Percentiles rank a stretch among this genome's conserved stretches.
Evolutionary conservation across 2,329 filamentous ascomycete genomes (phyloP).

Genomic region (Xylaria multiplex): DNA sequence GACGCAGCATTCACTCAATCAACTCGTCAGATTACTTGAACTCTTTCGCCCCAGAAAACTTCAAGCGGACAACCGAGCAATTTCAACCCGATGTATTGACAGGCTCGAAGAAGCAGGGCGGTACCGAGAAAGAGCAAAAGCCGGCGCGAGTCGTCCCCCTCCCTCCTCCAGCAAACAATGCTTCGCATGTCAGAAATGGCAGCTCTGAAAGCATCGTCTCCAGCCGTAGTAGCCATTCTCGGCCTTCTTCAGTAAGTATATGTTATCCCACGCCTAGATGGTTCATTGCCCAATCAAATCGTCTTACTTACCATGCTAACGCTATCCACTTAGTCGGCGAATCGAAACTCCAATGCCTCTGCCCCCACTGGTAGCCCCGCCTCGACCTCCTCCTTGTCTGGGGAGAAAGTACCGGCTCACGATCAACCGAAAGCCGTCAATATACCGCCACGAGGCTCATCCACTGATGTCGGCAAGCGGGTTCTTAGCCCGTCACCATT

Average conservation of each 20-base stretch:
- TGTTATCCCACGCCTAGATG: constrained; percentile 14
- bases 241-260: constrained; percentile 72
- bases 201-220: constrained; percentile 74
- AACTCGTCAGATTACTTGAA: constrained; percentile 59
- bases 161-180: constrained; percentile 44
- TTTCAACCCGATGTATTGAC: constrained; percentile 48
- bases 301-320: constrained; percentile 58
- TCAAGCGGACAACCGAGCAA: constrained; percentile 51
- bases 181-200: constrained; percentile 58
- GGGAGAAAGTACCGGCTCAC: constrained; percentile 59
- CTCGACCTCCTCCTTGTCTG: constrained; percentile 55
- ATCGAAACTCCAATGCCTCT: constrained; percentile 64
- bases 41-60: constrained; percentile 52
- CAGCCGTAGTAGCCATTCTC: constrained; percentile 66
- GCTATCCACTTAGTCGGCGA: constrained; percentile 63
- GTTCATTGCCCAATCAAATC: constrained; percentile 58
- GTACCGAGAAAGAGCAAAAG: constrained; percentile 54
- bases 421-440: constrained; percentile 66
- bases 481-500: constrained; percentile 75
- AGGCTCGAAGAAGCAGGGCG: constrained; percentile 45
- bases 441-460: constrained; percentile 70
- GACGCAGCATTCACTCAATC: constrained; percentile 81
- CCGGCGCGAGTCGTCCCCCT: constrained; percentile 50
- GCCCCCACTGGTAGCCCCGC: constrained; percentile 64
- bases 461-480: constrained; percentile 73